Percentiles rank a stretch among this genome's conserved stretches.
Conservation (phyloP, 129 eudicot genomes). For the Oenanthe sinensis region DNA sequence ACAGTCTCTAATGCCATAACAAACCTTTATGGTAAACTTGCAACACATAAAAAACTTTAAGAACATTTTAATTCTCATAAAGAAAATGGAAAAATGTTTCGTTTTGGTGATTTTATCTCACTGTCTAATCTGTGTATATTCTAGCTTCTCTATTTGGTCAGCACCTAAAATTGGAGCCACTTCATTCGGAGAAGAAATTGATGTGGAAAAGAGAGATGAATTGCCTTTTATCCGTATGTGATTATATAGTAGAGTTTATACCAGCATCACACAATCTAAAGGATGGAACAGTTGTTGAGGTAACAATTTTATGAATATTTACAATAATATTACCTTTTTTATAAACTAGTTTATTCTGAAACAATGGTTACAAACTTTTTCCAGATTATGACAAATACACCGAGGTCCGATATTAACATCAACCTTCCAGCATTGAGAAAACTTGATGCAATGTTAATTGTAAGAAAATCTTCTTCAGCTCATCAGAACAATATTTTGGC, state of each 20-base stretch:
- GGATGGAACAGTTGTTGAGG: conserved; percentile 64
- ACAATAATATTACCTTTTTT: not conserved
- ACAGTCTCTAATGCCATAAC: conserved; percentile 80
- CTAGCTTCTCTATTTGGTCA: conserved; percentile 80
- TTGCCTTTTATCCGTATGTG: conserved; percentile 79
- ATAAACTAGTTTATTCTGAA: not conserved
- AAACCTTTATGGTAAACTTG: conserved; percentile 60
- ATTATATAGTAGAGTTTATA: conserved; percentile 63
- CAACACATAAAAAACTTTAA: not conserved
- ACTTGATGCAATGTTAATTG: conserved; percentile 76
- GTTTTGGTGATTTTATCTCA: not conserved
- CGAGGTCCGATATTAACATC: conserved; percentile 62
- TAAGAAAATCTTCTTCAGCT: conserved; percentile 24
- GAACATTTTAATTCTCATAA: not conserved
- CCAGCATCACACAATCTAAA: conserved; percentile 51
- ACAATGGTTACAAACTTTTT: not conserved
- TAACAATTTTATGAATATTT: conserved; percentile 12
- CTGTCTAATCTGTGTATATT: not conserved
- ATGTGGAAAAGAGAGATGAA: conserved; percentile 96
- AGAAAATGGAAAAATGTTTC: not conserved
- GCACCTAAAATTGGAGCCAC: conserved; percentile 69
- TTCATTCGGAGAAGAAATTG: conserved; percentile 61
- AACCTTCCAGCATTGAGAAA: conserved; percentile 84
- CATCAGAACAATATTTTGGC: not conserved
- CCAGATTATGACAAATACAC: conserved; percentile 72